Conservation (phyloP, 176 grass and related monocot species). For the Alopecurus myosuroides region DNA sequence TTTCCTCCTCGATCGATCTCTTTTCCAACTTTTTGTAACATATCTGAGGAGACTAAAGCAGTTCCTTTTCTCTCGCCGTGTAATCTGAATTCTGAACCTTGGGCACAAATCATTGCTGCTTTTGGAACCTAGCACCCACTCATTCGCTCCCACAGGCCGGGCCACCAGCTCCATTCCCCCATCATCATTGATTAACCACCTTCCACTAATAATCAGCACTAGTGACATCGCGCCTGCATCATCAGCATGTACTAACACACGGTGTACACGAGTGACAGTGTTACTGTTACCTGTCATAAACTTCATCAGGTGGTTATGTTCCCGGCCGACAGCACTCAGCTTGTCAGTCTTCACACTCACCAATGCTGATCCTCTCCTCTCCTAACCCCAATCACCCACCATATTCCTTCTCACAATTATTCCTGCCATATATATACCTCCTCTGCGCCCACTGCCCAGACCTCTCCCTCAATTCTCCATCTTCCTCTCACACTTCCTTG, state of each 20-base stretch:
- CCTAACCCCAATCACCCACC: not conserved
- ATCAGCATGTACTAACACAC: not conserved
- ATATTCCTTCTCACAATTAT: not conserved
- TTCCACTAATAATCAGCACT: not conserved
- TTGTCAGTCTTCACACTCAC: constrained; percentile 10
- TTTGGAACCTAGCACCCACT: not conserved
- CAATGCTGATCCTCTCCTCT: constrained; percentile 19
- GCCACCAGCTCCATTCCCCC: not conserved
- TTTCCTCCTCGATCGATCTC: no score
- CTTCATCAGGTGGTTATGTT: not conserved
- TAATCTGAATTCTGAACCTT: not conserved
- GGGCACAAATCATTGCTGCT: not conserved
- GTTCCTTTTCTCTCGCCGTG: not conserved
- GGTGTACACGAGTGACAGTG: not conserved
- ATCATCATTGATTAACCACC: not conserved
- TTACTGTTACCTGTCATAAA: not conserved
- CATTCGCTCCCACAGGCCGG: not conserved
- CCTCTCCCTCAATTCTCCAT: not conserved
- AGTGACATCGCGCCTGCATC: no score
- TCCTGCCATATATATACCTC: constrained; percentile 18
- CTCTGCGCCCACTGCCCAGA: not conserved
- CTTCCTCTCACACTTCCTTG: not conserved
- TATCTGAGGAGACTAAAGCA: not conserved
- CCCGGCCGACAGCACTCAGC: not conserved
- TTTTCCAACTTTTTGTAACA: no score